Conservation (phyloP, 805 yeast species). For the Monosporozyma yasuniensis region DNA sequence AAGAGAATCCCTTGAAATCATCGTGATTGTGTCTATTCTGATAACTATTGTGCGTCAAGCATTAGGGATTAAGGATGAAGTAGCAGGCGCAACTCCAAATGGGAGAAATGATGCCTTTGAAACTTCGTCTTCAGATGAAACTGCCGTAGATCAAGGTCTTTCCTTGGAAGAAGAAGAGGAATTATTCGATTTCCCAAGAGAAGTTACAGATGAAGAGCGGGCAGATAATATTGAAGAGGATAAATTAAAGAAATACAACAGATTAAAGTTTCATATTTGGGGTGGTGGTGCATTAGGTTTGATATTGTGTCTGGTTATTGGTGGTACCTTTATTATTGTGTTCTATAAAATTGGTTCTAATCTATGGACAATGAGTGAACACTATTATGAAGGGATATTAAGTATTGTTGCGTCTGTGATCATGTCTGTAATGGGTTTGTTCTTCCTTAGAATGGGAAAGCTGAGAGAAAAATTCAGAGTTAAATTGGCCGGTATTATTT, state of each 20-base stretch:
- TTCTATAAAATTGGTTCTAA: slow-evolving; percentile 77
- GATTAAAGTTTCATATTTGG: slow-evolving; percentile 65
- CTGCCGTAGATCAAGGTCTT: background rate
- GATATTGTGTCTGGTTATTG: slow-evolving; percentile 58
- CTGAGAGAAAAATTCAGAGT: slow-evolving; percentile 75
- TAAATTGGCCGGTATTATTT: slow-evolving; percentile 40
- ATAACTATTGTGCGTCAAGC: slow-evolving; percentile 64
- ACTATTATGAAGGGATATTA: slow-evolving; percentile 81
- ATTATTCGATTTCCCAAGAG: slow-evolving; percentile 11
- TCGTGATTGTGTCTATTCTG: slow-evolving; percentile 65
- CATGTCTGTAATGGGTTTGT: slow-evolving; percentile 80
- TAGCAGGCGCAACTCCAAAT: background rate
- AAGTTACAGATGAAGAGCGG: slow-evolving; percentile 3
- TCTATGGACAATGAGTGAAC: slow-evolving; percentile 79
- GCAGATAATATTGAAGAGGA: slow-evolving; percentile 18
- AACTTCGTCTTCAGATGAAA: background rate
- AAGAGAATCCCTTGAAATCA: slow-evolving; percentile 67
- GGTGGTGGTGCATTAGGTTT: slow-evolving; percentile 71
- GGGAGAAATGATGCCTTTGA: background rate
- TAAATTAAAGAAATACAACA: slow-evolving; percentile 31
- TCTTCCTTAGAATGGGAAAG: slow-evolving; percentile 70
- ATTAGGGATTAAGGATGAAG: slow-evolving; percentile 31
- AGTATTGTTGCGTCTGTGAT: slow-evolving; percentile 69
- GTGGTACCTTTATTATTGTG: slow-evolving; percentile 56
- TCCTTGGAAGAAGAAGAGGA: slow-evolving; percentile 28